Evolutionary conservation across 768 basidiomycete genomes (phyloP).

Genomic region (Lactarius hatsudake): DNA sequence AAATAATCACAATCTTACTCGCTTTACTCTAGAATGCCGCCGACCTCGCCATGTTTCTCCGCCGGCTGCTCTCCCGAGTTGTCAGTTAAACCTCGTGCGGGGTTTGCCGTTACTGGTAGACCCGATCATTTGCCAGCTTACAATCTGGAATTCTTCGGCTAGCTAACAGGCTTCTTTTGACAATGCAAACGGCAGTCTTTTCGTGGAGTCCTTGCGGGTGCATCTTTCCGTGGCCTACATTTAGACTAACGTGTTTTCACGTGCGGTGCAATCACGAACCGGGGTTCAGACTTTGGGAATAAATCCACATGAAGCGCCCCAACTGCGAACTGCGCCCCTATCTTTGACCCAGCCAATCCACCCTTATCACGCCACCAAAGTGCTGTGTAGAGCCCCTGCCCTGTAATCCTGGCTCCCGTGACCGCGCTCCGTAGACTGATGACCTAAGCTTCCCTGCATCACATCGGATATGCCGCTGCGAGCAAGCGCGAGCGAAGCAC

Average conservation of each 20-base stretch:
- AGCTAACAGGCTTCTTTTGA: not conserved
- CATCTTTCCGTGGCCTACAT: not conserved
- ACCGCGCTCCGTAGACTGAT: not conserved
- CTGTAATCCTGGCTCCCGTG: not conserved
- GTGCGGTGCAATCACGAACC: not conserved
- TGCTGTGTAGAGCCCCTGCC: not conserved
- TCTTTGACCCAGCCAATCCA: not conserved
- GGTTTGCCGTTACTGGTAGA: not conserved
- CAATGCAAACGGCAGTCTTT: conserved; percentile 4
- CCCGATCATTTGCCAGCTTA: not conserved
- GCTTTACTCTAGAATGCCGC: not conserved
- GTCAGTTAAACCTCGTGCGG: not conserved
- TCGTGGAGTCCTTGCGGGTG: not conserved
- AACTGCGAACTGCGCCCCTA: not conserved
- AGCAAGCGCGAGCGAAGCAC: conserved; percentile 1
- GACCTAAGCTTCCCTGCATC: conserved; percentile 6
- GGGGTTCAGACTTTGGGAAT: not conserved
- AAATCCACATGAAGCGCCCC: conserved; percentile 2
- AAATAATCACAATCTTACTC: not conserved
- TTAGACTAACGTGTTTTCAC: not conserved
- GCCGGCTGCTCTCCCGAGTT: not conserved
- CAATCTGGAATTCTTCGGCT: not conserved
- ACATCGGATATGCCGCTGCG: conserved; percentile 8
- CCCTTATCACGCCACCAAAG: conserved; percentile 18
- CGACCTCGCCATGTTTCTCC: not conserved